Percentiles rank a stretch among this genome's conserved stretches.
These are phyloP conservation scores for Phlebiopsis gigantea DNA, from an alignment of 768 basidiomycete genomes.

Conservation along the genomic window DNA sequence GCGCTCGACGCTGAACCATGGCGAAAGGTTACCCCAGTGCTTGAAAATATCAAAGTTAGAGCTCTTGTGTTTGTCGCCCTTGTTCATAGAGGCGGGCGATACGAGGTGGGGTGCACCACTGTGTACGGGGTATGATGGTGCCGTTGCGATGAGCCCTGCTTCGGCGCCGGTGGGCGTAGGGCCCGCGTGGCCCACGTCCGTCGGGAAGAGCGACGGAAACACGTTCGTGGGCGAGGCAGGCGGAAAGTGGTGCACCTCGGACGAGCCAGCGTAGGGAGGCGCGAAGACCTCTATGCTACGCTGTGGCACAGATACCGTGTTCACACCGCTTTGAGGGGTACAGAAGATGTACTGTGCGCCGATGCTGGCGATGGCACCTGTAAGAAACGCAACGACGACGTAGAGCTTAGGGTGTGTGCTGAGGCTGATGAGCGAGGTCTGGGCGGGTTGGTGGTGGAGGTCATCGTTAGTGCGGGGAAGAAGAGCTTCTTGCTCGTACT, in stretches of 20 bases:
- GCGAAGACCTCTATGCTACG: slow-evolving; percentile 36
- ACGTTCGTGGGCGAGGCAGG: slow-evolving; percentile 70
- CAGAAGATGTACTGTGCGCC: slow-evolving; percentile 8
- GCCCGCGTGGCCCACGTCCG: slow-evolving; percentile 72
- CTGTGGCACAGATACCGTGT: neutral
- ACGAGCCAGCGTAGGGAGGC: slow-evolving; percentile 68
- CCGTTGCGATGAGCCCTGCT: slow-evolving; percentile 65
- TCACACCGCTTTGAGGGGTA: neutral
- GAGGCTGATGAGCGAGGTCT: neutral
- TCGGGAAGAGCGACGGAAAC: slow-evolving; percentile 69
- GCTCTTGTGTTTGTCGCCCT: slow-evolving; percentile 11
- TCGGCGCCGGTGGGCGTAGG: slow-evolving; percentile 78
- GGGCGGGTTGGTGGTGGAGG: neutral
- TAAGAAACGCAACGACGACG: slow-evolving; percentile 40
- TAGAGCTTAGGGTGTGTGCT: slow-evolving; percentile 22
- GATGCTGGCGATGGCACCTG: slow-evolving; percentile 5
- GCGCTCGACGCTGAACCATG: slow-evolving; percentile 74
- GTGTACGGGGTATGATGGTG: slow-evolving; percentile 74
- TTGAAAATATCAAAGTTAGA: slow-evolving; percentile 59
- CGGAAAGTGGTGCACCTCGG: slow-evolving; percentile 63
- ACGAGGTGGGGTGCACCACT: slow-evolving; percentile 64
- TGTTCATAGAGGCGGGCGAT: slow-evolving; percentile 35
- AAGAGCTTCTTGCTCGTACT: slow-evolving; percentile 10
- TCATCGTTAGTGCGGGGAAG: slow-evolving; percentile 2
- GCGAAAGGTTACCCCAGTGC: slow-evolving; percentile 81